Evolutionary conservation across 2,329 filamentous ascomycete species (phyloP), one percentile per base, ranked within the genome.

Genomic region (Knufia petricola): DNA sequence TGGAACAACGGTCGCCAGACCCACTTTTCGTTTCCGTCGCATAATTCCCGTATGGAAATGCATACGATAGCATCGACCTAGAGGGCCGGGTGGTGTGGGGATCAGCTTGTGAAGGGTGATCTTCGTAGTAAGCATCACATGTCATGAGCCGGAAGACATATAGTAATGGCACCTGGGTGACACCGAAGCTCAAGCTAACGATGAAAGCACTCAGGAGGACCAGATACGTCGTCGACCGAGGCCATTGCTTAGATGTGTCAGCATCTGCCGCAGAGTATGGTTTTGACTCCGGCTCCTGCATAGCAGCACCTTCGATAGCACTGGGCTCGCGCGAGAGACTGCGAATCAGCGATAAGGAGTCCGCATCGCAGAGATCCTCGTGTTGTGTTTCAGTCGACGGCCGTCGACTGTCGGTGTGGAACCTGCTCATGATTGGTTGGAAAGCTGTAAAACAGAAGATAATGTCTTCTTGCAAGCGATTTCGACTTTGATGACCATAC

Each of bases 101-200:
- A n/a, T 13, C 17, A 4, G 17, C 21, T 21, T 37, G 37, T 21
- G 52, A 41, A 19, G 75, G 70, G 57, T 84, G 76, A 2, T 68
- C 67, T 30, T 71, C 66, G 63, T 85, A 87, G 61, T 79, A 87
- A 45, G 76, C 73, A 48, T 86, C 79, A 63, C 83, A 87, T 43
- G 78, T 79, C 81, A 86, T 85, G 1, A 84, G 61, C 50, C 80
- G 79, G 57, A 86, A 85, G 20, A 82, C 79, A 62, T 82, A 84
- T 39, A 84, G 63, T 31, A 46, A 15, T 20, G 38, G 34, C 21
- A 40, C 71, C 58, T 74, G 71, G 0, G 72, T 75, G 17, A 74
- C 69, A 17, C 67, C 63, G 58, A 75, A 74, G 4, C 69, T 70
- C 28, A 73, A 56, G 3, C 70, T 79, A 47, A 82, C 75, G 13